Base-by-base conservation (phyloP, 768 basidiomycete species). In the Vishniacozyma victoriae region DNA sequence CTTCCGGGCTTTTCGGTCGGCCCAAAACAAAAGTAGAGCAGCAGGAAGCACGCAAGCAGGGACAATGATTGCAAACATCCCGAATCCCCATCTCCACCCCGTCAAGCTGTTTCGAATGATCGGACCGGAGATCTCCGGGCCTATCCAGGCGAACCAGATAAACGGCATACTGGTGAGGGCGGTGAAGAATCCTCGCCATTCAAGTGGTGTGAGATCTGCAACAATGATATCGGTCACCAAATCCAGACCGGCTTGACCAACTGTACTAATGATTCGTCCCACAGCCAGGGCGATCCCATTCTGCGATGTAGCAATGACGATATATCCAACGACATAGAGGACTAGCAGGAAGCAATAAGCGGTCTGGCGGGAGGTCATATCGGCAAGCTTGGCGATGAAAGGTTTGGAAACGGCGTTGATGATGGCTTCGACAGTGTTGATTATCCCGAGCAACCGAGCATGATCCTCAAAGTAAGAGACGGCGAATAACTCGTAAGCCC, bases 251-350 rank as follows among this genome's bases (percentile, higher is more conserved):
- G 46, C 41, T 12, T 48, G 35, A 26, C 64, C 61, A 35, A 57
- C 46, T 6, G 50, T 29, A 23, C 47, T 37, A 22, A 54, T 31
- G 25, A 49, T 44, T 15, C 46, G 33, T 4, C 59, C 64, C n/a
- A 50, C 52, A 23, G 57, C 35, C 31, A 55, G 64, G 14, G 64
- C 59, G 3, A 50, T 40, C 24, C 71, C 59, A 37, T 52, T 67
- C 3, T 50, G 44, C 2, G 55, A 50, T 5, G 56, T 58, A 31
- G 67, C 60, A 12, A 62, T 61, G 26, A 74, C 55, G 57, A 67
- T 51, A 43, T 62, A 71, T 9, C 73, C 73, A 35, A 71, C 25
- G 20, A 50, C 50, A 27, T 70, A 68, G 36, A 66, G 60, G 15
- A 55, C 41, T 26, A 71, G 35, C 2, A 62, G 44, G 33, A 67